phyloP scores from a whole-genome alignment of 768 basidiomycete species.

The Aureoboletus auriporus region DNA sequence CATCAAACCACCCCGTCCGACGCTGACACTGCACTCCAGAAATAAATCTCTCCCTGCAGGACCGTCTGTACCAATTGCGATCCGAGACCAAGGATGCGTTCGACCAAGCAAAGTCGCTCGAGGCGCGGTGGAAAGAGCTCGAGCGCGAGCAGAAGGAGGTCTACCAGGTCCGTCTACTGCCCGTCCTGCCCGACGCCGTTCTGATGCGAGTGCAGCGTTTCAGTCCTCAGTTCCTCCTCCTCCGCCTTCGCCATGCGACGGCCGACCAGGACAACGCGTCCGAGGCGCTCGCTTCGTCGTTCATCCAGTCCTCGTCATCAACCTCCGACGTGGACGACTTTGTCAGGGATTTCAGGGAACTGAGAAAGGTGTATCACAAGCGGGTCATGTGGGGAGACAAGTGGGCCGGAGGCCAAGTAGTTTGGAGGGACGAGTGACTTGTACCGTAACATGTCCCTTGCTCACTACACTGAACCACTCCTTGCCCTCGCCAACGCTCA shows the following conservation, averaged over 20 bases:
- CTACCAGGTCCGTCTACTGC: conserved; percentile 61
- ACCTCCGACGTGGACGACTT: conserved; percentile 75
- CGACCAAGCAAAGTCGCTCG: conserved; percentile 78
- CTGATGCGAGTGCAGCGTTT: conserved; percentile 55
- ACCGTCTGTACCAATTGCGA: conserved; percentile 69
- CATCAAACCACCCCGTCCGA: not conserved
- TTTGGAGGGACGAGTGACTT: conserved; percentile 65
- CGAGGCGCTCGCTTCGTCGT: conserved; percentile 78
- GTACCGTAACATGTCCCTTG: conserved; percentile 15
- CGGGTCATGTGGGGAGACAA: conserved; percentile 85
- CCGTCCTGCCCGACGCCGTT: not conserved
- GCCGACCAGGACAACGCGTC: conserved; percentile 89
- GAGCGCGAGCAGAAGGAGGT: conserved; percentile 86
- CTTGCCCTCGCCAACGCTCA: conserved; percentile 13
- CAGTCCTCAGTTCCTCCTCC: conserved; percentile 80
- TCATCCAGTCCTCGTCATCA: conserved; percentile 59
- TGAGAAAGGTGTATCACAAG: conserved; percentile 90
- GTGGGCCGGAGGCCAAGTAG: conserved; percentile 82
- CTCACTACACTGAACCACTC: conserved; percentile 26
- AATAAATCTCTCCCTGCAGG: conserved; percentile 72
- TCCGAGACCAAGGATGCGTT: conserved; percentile 85
- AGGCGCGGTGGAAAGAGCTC: conserved; percentile 79
- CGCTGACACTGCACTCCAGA: conserved; percentile 39
- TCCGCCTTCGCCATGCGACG: conserved; percentile 83
- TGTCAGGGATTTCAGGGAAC: conserved; percentile 81